phyloP scores from a whole-genome alignment of 352 stramenopile species.

The Phytophthora sp. region DNA sequence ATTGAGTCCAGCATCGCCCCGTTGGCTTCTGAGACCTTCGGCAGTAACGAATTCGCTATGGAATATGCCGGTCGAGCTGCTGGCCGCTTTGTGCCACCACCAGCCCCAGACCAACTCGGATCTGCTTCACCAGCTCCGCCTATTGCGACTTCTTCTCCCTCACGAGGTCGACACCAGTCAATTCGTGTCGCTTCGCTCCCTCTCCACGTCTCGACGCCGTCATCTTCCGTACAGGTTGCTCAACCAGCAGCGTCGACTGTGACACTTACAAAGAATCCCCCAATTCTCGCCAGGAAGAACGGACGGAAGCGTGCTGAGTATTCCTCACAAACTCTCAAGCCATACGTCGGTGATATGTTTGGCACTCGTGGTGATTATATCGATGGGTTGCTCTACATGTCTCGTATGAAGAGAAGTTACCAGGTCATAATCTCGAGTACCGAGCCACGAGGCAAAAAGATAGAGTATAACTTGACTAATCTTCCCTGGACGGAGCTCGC shows the following conservation, averaged over 20 bases:
- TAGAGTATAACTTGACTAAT: conserved; percentile 21
- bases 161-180: conserved; percentile 12
- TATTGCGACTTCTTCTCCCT: not conserved
- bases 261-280: conserved; percentile 26
- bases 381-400: conserved; percentile 89
- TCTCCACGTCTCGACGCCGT: not conserved
- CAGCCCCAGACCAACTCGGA: not conserved
- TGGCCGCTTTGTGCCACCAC: conserved; percentile 20
- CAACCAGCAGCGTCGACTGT: conserved; percentile 4
- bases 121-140: not conserved
- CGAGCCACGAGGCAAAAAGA: no score
- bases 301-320: conserved; percentile 49
- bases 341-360: conserved; percentile 84
- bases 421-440: conserved; percentile 48
- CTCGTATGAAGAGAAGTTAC: conserved; percentile 80
- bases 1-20: conserved; percentile 47
- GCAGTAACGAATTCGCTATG: conserved; percentile 67
- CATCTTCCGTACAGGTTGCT: not conserved
- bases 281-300: conserved; percentile 46
- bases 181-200: conserved; percentile 12
- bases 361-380: conserved; percentile 82
- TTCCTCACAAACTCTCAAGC: conserved; percentile 55
- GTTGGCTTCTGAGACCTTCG: conserved; percentile 13
- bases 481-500: conserved; percentile 25
- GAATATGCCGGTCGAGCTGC: conserved; percentile 61